phyloP scores from a whole-genome alignment of 2,329 filamentous ascomycete species.

The Fusarium illudens region DNA sequence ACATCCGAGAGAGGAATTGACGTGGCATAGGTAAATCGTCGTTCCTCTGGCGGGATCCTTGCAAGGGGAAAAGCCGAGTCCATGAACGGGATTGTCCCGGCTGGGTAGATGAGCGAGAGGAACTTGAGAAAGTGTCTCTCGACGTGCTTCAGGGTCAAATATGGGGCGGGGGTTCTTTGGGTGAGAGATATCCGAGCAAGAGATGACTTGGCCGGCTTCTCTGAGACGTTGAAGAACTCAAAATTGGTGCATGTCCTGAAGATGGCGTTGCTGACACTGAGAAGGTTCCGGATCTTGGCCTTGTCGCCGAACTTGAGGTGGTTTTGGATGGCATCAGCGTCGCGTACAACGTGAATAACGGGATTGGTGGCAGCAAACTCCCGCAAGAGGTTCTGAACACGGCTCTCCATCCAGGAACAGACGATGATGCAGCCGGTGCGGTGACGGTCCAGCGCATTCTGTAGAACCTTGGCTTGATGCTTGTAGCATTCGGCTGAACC shows the following conservation, averaged over 20 bases:
- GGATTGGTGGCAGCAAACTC: constrained; percentile 72
- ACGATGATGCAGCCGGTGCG: constrained; percentile 72
- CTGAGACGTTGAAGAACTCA: constrained; percentile 80
- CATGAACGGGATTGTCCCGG: constrained; percentile 63
- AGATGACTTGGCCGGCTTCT: constrained; percentile 51
- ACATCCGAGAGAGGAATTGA: constrained; percentile 68
- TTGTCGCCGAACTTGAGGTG: constrained; percentile 67
- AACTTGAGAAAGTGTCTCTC: constrained; percentile 77
- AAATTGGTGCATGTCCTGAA: constrained; percentile 75
- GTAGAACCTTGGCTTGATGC: constrained; percentile 69
- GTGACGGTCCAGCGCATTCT: constrained; percentile 66
- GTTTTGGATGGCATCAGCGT: constrained; percentile 69
- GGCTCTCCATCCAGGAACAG: constrained; percentile 75
- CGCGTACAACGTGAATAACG: constrained; percentile 74
- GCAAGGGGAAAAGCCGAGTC: constrained; percentile 73
- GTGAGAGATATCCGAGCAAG: constrained; percentile 36
- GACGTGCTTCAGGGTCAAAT: constrained; percentile 72
- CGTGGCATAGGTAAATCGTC: constrained; percentile 73
- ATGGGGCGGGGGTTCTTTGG: constrained; percentile 60
- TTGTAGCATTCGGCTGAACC: constrained; percentile 69
- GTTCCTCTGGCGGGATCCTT: constrained; percentile 65
- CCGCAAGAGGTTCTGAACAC: constrained; percentile 66
- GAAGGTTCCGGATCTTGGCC: constrained; percentile 64
- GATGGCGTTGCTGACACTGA: constrained; percentile 65
- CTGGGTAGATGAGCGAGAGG: constrained; percentile 66